Evolutionary conservation across 2,329 filamentous ascomycete genomes (phyloP).

Genomic region (Immersiporthe knoxdaviesiana): DNA sequence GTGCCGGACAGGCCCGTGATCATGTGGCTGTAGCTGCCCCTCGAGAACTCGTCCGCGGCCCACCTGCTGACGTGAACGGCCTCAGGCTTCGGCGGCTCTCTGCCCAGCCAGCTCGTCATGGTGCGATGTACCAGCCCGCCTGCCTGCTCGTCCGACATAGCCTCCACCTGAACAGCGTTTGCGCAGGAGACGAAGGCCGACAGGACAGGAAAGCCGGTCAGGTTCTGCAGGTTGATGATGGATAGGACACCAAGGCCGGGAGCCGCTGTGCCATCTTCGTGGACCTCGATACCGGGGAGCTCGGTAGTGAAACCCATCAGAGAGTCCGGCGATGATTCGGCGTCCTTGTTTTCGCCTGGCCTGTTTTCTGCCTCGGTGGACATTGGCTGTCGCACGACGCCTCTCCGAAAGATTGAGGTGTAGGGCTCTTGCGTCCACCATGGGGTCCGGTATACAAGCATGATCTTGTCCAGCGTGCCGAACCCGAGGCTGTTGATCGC

Average conservation of each 20-base stretch:
- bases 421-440: slow-evolving; percentile 22
- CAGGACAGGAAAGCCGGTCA: slow-evolving; percentile 20
- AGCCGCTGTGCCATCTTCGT: slow-evolving; percentile 4
- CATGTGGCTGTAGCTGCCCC: slow-evolving; percentile 25
- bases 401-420: slow-evolving; percentile 6
- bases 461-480: slow-evolving; percentile 23
- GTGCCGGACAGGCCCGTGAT: slow-evolving; percentile 12
- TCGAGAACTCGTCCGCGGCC: slow-evolving; percentile 19
- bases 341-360: neutral
- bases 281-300: slow-evolving; percentile 15
- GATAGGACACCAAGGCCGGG: slow-evolving; percentile 14
- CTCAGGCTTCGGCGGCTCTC: slow-evolving; percentile 3
- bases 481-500: slow-evolving; percentile 17
- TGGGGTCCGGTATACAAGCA: slow-evolving; percentile 16
- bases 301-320: slow-evolving; percentile 19
- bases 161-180: slow-evolving; percentile 12
- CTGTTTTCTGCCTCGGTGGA: neutral
- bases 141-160: slow-evolving; percentile 19
- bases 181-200: slow-evolving; percentile 24
- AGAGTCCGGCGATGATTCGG: slow-evolving; percentile 5
- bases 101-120: slow-evolving; percentile 18
- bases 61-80: slow-evolving; percentile 16
- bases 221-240: slow-evolving; percentile 17
- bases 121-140: slow-evolving; percentile 14
- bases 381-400: slow-evolving; percentile 8